Evolutionary conservation across 768 basidiomycete genomes (phyloP).

Genomic region (Amanita inopinata): DNA sequence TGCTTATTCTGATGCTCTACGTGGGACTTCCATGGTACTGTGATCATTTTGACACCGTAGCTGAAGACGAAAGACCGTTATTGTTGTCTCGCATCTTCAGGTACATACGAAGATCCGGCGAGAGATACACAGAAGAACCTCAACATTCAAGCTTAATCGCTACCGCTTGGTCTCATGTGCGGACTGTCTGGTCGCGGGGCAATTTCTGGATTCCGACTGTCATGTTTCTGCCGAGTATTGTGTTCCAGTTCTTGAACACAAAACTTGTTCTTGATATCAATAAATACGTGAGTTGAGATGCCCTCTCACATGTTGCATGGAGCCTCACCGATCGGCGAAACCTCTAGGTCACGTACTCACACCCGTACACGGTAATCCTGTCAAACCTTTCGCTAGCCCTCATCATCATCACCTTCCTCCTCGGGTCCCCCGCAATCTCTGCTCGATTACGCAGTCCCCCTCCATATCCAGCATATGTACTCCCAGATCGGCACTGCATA

Average conservation of each 20-base stretch:
- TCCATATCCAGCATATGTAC: neutral
- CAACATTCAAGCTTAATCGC: too few relatives aligned
- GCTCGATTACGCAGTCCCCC: constrained; percentile 14
- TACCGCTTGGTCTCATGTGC: neutral
- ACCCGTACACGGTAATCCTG: constrained; percentile 38
- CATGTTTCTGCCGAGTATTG: neutral
- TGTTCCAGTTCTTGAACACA: neutral
- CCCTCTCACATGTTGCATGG: constrained; percentile 38
- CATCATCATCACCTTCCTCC: constrained; percentile 31
- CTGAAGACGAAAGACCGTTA: constrained; percentile 3
- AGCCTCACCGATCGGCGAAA: constrained; percentile 34
- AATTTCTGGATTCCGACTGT: constrained; percentile 7
- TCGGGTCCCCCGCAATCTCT: constrained; percentile 26
- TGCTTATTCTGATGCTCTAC: constrained; percentile 35
- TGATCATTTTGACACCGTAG: constrained; percentile 5
- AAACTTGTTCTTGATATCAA: constrained; percentile 23
- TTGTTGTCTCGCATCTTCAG: constrained; percentile 9
- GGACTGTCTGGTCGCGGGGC: neutral
- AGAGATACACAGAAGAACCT: neutral
- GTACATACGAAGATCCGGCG: neutral
- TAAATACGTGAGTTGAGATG: constrained; percentile 35
- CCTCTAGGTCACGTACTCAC: constrained; percentile 50
- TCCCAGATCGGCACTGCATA: constrained; percentile 27
- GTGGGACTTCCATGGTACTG: constrained; percentile 16
- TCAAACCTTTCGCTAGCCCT: constrained; percentile 43